Percentiles rank a stretch among this genome's conserved stretches.
Evolutionary conservation across 352 stramenopile genomes (phyloP).

Genomic region (Phytophthora multivora): DNA sequence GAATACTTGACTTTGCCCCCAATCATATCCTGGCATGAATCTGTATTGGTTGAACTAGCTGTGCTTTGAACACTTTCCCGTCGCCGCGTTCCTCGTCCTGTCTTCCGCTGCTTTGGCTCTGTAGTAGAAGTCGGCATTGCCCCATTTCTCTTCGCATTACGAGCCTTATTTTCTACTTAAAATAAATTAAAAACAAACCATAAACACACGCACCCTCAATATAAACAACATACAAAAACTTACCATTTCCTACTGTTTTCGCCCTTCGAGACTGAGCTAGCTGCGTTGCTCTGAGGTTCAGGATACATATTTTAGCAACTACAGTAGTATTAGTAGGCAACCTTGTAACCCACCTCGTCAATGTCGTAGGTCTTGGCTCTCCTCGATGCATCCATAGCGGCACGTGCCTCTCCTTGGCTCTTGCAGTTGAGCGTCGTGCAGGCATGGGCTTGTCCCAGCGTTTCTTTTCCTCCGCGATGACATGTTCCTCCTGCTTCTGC

Average conservation of each 20-base stretch:
- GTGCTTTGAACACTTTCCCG: conserved; percentile 40
- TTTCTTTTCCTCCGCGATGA: conserved; percentile 11
- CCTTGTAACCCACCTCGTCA: conserved; percentile 3
- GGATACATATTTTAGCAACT: too few relatives aligned
- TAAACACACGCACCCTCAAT: neutral
- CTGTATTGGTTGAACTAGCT: conserved; percentile 29
- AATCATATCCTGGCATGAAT: conserved; percentile 35
- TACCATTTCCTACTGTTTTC: conserved; percentile 16
- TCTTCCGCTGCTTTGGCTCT: conserved; percentile 27
- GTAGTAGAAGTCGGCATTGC: neutral
- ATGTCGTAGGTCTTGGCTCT: conserved; percentile 15
- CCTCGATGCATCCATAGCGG: conserved; percentile 23
- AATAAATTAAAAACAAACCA: neutral
- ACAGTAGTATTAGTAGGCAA: too few relatives aligned
- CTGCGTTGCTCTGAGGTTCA: conserved; percentile 17
- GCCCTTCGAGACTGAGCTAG: conserved; percentile 20
- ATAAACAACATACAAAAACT: neutral
- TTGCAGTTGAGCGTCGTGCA: neutral
- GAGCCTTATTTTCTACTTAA: conserved; percentile 21
- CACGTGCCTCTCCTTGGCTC: conserved; percentile 10
- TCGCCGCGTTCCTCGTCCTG: conserved; percentile 8
- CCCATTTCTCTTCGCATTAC: conserved; percentile 26
- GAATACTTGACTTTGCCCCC: conserved; percentile 76
- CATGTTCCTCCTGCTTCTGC: conserved; percentile 23
- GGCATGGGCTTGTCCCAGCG: conserved; percentile 19